Conservation (phyloP, 768 basidiomycete species). For the Nidularia sp. region DNA sequence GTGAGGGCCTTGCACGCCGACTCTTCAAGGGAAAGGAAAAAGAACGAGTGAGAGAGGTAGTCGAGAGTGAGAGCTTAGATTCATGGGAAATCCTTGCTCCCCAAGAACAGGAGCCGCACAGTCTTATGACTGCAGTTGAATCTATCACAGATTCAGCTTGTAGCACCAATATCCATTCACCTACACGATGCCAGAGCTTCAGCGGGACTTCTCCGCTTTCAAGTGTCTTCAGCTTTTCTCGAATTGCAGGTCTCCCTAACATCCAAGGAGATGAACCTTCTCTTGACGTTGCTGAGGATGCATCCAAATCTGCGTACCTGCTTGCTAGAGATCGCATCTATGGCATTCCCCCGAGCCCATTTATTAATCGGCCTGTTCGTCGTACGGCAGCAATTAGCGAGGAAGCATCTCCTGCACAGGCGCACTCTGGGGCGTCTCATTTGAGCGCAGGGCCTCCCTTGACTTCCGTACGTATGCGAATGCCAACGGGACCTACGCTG, state of each 20-base stretch:
- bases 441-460: no score
- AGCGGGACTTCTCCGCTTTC: conserved; percentile 15
- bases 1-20: conserved; percentile 25
- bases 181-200: conserved; percentile 21
- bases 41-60: conserved; percentile 9
- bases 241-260: no score
- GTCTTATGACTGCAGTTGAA: conserved; percentile 21
- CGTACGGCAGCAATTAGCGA: no score
- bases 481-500: no score
- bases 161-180: conserved; percentile 12
- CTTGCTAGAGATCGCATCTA: conserved; percentile 11
- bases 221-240: no score
- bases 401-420: no score
- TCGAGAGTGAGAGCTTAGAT: conserved; percentile 26
- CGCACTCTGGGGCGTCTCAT: conserved; percentile 2
- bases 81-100: conserved; percentile 41
- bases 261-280: conserved; percentile 6
- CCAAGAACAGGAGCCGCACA: conserved; percentile 16
- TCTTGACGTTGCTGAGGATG: conserved; percentile 4
- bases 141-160: conserved; percentile 10
- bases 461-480: no score
- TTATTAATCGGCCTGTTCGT: conserved; percentile 15
- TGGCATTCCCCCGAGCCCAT: conserved; percentile 16
- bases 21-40: conserved; percentile 41
- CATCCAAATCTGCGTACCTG: neutral